A percentile compares a stretch with the other conserved stretches of the same genome.
Conservation (phyloP, 345 rosid species). For the Erodium maritimum region DNA sequence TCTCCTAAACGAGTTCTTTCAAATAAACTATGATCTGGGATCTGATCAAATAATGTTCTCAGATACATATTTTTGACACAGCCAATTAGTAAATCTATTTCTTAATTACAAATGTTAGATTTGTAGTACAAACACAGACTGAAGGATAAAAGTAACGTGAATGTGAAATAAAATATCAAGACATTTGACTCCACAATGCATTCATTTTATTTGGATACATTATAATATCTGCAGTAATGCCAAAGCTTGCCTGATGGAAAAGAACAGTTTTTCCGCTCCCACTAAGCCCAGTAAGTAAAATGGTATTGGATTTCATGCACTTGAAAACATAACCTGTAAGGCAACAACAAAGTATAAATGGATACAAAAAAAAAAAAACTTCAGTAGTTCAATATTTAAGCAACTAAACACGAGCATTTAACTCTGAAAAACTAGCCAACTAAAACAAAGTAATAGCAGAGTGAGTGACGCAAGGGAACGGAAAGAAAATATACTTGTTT, state of each 20-base stretch:
- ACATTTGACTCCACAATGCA: too few relatives aligned
- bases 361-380: neutral
- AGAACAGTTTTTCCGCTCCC: slow-evolving; percentile 82
- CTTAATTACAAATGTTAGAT: neutral
- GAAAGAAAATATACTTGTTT: too few relatives aligned
- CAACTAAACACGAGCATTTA: too few relatives aligned
- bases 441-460: too few relatives aligned
- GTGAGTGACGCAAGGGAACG: too few relatives aligned
- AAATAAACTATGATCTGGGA: neutral
- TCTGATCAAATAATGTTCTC: neutral
- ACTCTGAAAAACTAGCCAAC: too few relatives aligned
- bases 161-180: neutral
- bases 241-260: slow-evolving; percentile 56
- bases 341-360: neutral
- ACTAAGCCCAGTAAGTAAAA: slow-evolving; percentile 64
- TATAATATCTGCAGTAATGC: too few relatives aligned
- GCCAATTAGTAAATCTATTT: neutral
- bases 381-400: neutral
- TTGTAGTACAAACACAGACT: neutral
- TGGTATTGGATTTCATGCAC: slow-evolving; percentile 51
- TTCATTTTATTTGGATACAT: too few relatives aligned
- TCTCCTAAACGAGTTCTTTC: neutral
- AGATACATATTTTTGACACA: neutral
- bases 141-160: neutral
- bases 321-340: slow-evolving; percentile 39